These are phyloP conservation scores for Paramecium bursaria DNA, from an alignment of 73 alveolate species.

Conservation along the genomic window DNA sequence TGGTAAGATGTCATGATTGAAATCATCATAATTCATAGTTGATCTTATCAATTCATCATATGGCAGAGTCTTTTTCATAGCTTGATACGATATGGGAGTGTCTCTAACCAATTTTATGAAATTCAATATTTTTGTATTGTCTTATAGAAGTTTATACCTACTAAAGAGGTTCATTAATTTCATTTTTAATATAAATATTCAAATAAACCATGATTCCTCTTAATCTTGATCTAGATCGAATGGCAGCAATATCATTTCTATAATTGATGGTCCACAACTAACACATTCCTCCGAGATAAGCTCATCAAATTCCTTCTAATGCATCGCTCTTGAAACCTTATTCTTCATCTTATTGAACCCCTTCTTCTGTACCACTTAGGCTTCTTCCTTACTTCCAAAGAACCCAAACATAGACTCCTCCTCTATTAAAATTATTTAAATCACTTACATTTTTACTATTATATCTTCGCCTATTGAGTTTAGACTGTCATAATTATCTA, in stretches of 20 bases:
- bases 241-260: conserved; percentile 14
- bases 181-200: conserved; percentile 11
- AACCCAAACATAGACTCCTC: conserved; percentile 45
- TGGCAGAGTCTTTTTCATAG: no score
- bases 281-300: conserved; percentile 26
- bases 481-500: neutral
- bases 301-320: neutral
- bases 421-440: no score
- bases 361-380: conserved; percentile 11
- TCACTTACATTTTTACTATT: conserved; percentile 13
- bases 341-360: neutral
- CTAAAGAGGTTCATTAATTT: no score
- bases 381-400: neutral
- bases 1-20: no score
- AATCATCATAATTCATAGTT: no score
- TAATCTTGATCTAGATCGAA: conserved; percentile 25
- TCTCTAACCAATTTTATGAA: no score
- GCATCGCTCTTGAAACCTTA: neutral
- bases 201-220: conserved; percentile 27
- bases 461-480: neutral
- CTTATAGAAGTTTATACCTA: no score
- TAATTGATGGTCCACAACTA: conserved; percentile 5
- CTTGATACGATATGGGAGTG: no score
- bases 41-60: no score
- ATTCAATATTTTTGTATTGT: no score